Conservation (phyloP, 2,329 filamentous ascomycete genomes). For the Gliomastix tumulicola region DNA sequence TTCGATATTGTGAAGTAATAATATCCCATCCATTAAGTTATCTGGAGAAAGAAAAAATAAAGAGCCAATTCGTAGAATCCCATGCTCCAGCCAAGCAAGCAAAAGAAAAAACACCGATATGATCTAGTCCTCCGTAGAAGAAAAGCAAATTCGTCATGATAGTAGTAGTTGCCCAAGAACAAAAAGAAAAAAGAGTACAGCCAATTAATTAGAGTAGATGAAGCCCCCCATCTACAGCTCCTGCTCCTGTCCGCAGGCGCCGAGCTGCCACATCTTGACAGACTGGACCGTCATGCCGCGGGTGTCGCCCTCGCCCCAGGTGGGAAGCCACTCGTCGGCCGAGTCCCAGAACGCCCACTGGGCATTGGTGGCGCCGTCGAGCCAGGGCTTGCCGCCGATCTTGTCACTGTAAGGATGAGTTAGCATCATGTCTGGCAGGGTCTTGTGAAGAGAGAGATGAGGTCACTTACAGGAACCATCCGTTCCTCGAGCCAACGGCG, state of each 20-base stretch:
- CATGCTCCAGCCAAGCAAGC: too few relatives aligned
- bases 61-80: too few relatives aligned
- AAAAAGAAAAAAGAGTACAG: too few relatives aligned
- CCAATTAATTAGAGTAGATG: too few relatives aligned
- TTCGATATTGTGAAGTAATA: too few relatives aligned
- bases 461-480: slow-evolving; percentile 38
- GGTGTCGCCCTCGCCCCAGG: slow-evolving; percentile 34
- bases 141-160: background rate
- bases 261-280: slow-evolving; percentile 42
- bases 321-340: slow-evolving; percentile 32
- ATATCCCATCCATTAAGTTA: too few relatives aligned
- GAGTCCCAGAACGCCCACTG: slow-evolving; percentile 34
- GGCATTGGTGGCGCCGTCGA: slow-evolving; percentile 29
- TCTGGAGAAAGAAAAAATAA: too few relatives aligned
- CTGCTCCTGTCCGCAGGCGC: too few relatives aligned
- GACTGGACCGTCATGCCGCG: slow-evolving; percentile 37
- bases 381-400: slow-evolving; percentile 37
- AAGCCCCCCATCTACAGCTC: too few relatives aligned
- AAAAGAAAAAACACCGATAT: too few relatives aligned
- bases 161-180: background rate
- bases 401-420: slow-evolving; percentile 22
- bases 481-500: slow-evolving; percentile 39
- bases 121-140: background rate
- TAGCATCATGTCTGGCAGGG: background rate
- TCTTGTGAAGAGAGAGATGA: slow-evolving; percentile 5